Conservation (phyloP, 345 rosid genomes). For the Psidium guajava region DNA sequence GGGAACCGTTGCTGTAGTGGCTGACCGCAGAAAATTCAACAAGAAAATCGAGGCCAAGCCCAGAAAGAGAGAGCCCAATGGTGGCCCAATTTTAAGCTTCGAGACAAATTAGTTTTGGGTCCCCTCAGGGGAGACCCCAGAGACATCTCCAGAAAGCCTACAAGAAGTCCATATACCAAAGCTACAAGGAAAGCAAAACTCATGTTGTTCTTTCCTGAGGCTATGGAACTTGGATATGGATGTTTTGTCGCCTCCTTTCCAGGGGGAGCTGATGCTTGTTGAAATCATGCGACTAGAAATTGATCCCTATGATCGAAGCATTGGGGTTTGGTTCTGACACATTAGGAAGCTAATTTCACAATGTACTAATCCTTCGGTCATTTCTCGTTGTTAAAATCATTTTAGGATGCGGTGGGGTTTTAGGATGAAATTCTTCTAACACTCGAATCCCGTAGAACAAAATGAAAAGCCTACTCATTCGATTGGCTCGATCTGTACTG, state of each 20-base stretch:
- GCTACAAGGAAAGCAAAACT: neutral
- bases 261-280: too few relatives aligned
- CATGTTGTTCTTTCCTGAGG: neutral
- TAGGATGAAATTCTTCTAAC: neutral
- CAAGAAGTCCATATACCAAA: neutral
- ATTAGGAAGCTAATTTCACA: neutral
- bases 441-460: neutral
- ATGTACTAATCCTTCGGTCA: neutral
- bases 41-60: neutral
- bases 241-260: too few relatives aligned
- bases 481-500: neutral
- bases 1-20: neutral
- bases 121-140: neutral
- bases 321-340: neutral
- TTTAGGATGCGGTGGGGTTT: neutral
- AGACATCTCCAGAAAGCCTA: neutral
- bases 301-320: too few relatives aligned
- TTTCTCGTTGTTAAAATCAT: neutral
- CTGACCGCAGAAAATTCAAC: neutral
- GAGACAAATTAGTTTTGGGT: neutral
- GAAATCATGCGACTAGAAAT: too few relatives aligned
- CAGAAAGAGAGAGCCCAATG: neutral
- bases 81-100: neutral
- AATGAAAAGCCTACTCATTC: neutral
- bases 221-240: too few relatives aligned